Base-by-base conservation (phyloP, 176 grass and related monocot species). In the Ananas comosus region DNA sequence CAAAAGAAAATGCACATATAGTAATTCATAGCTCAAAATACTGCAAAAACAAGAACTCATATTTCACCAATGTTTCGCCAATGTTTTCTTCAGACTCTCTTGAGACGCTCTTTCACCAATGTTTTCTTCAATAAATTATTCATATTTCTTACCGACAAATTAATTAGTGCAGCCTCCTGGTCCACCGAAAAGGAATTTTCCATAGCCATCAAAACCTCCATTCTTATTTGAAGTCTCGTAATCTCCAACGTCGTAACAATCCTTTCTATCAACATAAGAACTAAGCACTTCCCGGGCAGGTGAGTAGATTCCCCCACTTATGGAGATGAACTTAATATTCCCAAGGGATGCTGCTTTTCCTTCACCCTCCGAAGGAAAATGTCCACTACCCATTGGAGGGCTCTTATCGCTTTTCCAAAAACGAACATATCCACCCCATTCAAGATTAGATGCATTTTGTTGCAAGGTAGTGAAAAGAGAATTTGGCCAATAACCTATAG, bases 331-430 rank as follows among this genome's bases (percentile, higher is more conserved):
- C 47, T 78, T 69, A 1, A 78, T 78, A n/a, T 69, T 24, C 33
- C 53, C 58, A 50, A 78, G 59, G 69, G 69, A 69, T 12, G 75
- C 75, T 10, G 75, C 75, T 56, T 64, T 78, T 8, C 58, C 28
- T 64, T n/a, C 75, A 51, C 65, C 65, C 47, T 78, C 65, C 0
- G 1, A 11, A 12, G 66, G 50, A 22, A 42, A 18, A 49, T 78
- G 75, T 4, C 75, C 75, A 10, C 75, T 78, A 7, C 75, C 75
- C 75, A 78, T 78, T 11, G 75, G 28, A 50, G 75, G 75, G 25
- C 75, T 68, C 17, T 64, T 23, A 59, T 78, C 75, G 63, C 57
- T 70, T 13, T 78, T 78, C 4, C 51, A 47, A 25, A 59, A 78
- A 8, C 24, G 1, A n/a, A 78, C 75, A 25, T 13, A 51, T n/a